Conservation (phyloP, 345 rosid genomes). For the Triadica sebifera region DNA sequence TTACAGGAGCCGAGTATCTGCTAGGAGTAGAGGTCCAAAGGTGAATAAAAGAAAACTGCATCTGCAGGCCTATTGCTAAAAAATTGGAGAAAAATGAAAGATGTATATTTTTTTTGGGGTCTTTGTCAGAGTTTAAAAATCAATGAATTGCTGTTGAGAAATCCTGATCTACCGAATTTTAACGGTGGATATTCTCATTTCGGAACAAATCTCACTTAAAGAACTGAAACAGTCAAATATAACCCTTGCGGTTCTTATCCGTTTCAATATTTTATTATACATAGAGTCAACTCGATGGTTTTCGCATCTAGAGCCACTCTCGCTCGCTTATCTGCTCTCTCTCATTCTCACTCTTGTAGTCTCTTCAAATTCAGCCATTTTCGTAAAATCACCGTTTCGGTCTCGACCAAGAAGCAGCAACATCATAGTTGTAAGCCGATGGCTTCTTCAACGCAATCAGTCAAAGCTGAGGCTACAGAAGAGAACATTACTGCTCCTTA, state of each 20-base stretch:
- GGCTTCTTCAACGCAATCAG: conserved; percentile 48
- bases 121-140: no score
- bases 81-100: no score
- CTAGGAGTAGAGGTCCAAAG: no score
- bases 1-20: no score
- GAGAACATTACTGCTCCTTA: conserved; percentile 60
- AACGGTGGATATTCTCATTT: no score
- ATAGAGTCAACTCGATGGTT: conserved; percentile 16
- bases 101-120: no score
- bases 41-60: no score
- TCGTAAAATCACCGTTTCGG: background rate
- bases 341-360: background rate
- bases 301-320: conserved; percentile 25
- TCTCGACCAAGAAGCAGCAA: conserved; percentile 12
- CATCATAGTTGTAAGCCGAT: conserved; percentile 20
- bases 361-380: background rate
- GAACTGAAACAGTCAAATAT: background rate
- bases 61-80: no score
- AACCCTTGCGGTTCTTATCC: background rate
- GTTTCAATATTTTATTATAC: background rate
- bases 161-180: no score
- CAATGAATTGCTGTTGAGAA: no score
- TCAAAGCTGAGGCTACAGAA: conserved; percentile 7
- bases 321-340: conserved; percentile 31
- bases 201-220: no score